Base-by-base conservation (phyloP, 805 yeast genomes). In the Soucietia sequanensis region DNA sequence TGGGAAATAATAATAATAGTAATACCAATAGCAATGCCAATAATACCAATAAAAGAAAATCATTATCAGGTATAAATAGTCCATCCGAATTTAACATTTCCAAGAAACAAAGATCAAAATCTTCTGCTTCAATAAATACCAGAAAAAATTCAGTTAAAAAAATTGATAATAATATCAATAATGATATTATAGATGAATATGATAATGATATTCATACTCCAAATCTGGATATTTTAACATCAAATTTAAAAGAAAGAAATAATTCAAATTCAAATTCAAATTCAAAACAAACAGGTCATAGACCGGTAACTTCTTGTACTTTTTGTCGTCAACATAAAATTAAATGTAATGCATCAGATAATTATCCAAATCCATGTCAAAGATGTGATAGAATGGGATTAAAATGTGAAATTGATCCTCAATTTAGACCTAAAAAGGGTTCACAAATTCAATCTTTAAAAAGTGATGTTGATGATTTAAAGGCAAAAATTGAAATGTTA, bases 241-340 rank as follows among this genome's bases (percentile, higher is more conserved):
- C 10, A 8, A 21, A 21, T 21, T 8, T 9, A 9, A 21, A 8
- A 21, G 11, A 11, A 9, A 21, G 8, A 11, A 11, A 21, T 21
- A 12, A 12, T 14, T 19, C 24, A 2, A 4, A 12, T 18, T 12
- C n/a, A n/a, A 17, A 37, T 22, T 34, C 26, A 15, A 13, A 44
- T 10, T 27, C 52, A 29, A 61, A 60, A 41, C 63, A 57, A 36
- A 56, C 69, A 1, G 69, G 69, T 12, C 91, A 85, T 50, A 65
- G 96, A 37, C 96, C 96, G 0, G 95, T 89, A 2, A 87, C 95
- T 0, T 84, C 95, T 3, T 90, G 97, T 55, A 86, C 96, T 0
- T 93, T 88, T 56, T 90, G 97, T 54, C 77, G 97, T 33, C 96
- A 90, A 55, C 96, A 89, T 58, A 90, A 90, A 60, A 88, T 90